Percentiles rank a stretch among this genome's conserved stretches.
These are phyloP conservation scores for Mycena haematopus DNA, from an alignment of 768 basidiomycete genomes.

Conservation along the genomic window DNA sequence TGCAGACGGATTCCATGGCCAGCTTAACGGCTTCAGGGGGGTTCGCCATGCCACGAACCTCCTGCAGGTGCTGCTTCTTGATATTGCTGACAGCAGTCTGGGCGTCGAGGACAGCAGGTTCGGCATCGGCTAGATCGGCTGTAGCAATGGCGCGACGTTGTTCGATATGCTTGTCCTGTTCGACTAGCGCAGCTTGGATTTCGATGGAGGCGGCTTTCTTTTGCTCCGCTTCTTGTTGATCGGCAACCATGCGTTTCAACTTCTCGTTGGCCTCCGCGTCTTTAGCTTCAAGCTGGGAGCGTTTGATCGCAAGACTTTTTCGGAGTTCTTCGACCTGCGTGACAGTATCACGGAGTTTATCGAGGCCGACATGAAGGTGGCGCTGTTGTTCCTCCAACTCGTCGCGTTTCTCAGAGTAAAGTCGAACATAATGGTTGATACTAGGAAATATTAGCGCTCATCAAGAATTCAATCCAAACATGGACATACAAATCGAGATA, in stretches of 20 bases:
- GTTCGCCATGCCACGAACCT: constrained; percentile 98
- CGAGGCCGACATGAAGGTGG: constrained; percentile 96
- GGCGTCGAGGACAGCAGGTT: constrained; percentile 95
- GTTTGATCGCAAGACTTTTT: constrained; percentile 93
- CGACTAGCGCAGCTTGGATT: constrained; percentile 91
- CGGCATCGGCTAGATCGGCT: constrained; percentile 95
- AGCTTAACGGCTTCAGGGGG: constrained; percentile 97
- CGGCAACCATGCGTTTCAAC: constrained; percentile 95
- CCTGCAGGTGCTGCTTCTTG: constrained; percentile 92
- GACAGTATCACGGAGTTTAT: constrained; percentile 95
- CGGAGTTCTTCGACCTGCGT: constrained; percentile 96
- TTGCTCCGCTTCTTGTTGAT: constrained; percentile 98
- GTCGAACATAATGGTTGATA: constrained; percentile 95
- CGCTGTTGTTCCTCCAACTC: constrained; percentile 98
- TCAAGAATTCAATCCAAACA: constrained; percentile 12
- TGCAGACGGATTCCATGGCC: constrained; percentile 99
- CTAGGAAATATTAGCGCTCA: constrained; percentile 46
- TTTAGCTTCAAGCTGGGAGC: constrained; percentile 91
- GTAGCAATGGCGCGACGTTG: constrained; percentile 89
- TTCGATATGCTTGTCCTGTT: constrained; percentile 89
- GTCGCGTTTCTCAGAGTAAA: constrained; percentile 95
- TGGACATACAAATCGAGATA: constrained; percentile 95
- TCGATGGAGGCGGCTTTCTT: constrained; percentile 97
- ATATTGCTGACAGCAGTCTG: constrained; percentile 97
- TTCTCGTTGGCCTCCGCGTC: constrained; percentile 96